These are phyloP conservation scores for Hondaea fermentalgiana DNA, from an alignment of 108 stramenopile genomes.

Conservation along the genomic window DNA sequence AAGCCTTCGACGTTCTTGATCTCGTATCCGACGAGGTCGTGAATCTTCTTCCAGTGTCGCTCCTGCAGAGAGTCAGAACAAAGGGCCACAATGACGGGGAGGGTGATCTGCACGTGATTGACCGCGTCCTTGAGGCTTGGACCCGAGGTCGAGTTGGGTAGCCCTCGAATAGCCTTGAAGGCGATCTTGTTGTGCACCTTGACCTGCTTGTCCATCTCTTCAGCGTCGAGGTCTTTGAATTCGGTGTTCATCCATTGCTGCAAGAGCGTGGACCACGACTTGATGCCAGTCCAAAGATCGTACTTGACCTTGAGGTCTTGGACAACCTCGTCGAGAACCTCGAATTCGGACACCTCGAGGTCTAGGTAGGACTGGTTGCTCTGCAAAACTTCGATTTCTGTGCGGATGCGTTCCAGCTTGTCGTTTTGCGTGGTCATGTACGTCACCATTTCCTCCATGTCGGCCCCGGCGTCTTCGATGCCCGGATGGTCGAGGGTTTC, in stretches of 20 bases:
- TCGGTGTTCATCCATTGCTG: constrained; percentile 38
- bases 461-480: constrained; percentile 30
- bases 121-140: constrained; percentile 50
- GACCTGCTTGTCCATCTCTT: constrained; percentile 46
- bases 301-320: constrained; percentile 49
- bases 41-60: constrained; percentile 57
- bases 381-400: constrained; percentile 39
- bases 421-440: constrained; percentile 38
- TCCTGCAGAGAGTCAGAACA: constrained; percentile 41
- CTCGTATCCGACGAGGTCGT: constrained; percentile 48
- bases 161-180: constrained; percentile 42
- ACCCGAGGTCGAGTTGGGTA: constrained; percentile 48
- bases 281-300: constrained; percentile 45
- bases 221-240: constrained; percentile 44
- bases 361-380: constrained; percentile 43
- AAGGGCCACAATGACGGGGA: constrained; percentile 53
- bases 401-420: constrained; percentile 28
- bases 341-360: constrained; percentile 48
- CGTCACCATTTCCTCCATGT: constrained; percentile 32
- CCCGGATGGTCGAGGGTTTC: constrained; percentile 46
- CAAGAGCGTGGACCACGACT: constrained; percentile 43
- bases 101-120: constrained; percentile 42
- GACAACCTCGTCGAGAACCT: constrained; percentile 48
- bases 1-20: constrained; percentile 43
- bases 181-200: constrained; percentile 35